Evolutionary conservation across 2,329 filamentous ascomycete species (phyloP).

Genomic region (Colletotrichum somersetense): DNA sequence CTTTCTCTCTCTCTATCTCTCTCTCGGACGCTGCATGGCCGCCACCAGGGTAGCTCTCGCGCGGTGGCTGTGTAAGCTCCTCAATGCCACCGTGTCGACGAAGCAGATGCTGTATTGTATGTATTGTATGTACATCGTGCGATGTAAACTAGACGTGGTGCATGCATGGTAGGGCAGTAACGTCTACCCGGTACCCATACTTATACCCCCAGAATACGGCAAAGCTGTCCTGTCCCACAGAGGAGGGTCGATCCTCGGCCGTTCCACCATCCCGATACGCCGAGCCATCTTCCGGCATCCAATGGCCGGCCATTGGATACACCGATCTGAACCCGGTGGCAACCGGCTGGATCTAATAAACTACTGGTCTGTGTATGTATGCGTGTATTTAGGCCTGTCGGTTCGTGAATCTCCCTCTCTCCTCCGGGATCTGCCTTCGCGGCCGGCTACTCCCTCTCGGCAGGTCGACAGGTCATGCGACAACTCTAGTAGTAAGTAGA

Average conservation of each 20-base stretch:
- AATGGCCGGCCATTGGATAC: not conserved
- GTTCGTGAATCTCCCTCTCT: not conserved
- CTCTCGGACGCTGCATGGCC: not conserved
- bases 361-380: not conserved
- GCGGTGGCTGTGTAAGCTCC: constrained; percentile 8
- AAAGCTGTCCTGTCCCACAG: too few relatives aligned
- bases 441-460: not conserved
- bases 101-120: too few relatives aligned
- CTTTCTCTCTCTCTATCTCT: not conserved
- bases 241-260: too few relatives aligned
- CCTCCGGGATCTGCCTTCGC: not conserved
- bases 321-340: not conserved
- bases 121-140: too few relatives aligned
- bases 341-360: not conserved
- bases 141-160: not conserved
- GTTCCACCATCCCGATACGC: too few relatives aligned
- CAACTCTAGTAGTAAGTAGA: not conserved
- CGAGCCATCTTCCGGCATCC: not conserved
- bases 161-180: not conserved
- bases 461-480: not conserved
- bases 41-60: not conserved
- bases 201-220: too few relatives aligned
- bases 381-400: not conserved
- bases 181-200: not conserved
- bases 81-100: not conserved